Conservation (phyloP, 1,284 basidiomycete genomes). For the Polyporus tsugae region DNA sequence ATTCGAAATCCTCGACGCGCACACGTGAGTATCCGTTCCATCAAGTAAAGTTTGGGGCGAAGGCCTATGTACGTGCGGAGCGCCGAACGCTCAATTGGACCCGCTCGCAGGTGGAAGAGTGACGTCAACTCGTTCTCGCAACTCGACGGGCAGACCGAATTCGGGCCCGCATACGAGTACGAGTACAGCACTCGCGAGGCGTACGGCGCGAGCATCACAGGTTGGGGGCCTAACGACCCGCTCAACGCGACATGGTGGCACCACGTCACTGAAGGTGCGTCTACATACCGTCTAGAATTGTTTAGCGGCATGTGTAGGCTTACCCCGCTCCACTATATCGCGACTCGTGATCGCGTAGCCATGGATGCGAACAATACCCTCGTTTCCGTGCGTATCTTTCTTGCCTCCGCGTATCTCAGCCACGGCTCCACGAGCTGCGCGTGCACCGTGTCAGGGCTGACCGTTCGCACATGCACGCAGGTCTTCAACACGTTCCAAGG, state of each 20-base stretch:
- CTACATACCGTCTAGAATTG: neutral
- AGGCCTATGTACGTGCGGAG: neutral
- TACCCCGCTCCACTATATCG: neutral
- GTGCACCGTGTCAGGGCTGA: constrained; percentile 3
- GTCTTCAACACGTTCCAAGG: constrained; percentile 78
- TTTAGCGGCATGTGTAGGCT: neutral
- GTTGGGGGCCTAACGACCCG: constrained; percentile 74
- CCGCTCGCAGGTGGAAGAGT: constrained; percentile 59
- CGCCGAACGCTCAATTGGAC: constrained; percentile 5
- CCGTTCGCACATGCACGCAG: constrained; percentile 42
- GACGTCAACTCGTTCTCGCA: constrained; percentile 65
- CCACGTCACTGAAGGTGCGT: constrained; percentile 75
- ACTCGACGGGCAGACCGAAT: constrained; percentile 60
- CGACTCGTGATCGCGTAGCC: constrained; percentile 46
- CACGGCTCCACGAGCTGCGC: neutral
- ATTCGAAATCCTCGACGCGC: constrained; percentile 77
- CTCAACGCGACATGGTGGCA: constrained; percentile 90
- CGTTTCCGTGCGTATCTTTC: constrained; percentile 56
- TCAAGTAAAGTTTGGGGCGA: constrained; percentile 22
- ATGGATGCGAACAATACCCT: constrained; percentile 70
- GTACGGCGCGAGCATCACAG: constrained; percentile 67
- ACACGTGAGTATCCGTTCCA: constrained; percentile 60
- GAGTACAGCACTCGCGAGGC: constrained; percentile 79
- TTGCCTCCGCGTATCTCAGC: neutral
- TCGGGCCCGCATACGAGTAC: constrained; percentile 72